Base-by-base conservation (phyloP, 306 rosid species). In the Biancaea sappan region DNA sequence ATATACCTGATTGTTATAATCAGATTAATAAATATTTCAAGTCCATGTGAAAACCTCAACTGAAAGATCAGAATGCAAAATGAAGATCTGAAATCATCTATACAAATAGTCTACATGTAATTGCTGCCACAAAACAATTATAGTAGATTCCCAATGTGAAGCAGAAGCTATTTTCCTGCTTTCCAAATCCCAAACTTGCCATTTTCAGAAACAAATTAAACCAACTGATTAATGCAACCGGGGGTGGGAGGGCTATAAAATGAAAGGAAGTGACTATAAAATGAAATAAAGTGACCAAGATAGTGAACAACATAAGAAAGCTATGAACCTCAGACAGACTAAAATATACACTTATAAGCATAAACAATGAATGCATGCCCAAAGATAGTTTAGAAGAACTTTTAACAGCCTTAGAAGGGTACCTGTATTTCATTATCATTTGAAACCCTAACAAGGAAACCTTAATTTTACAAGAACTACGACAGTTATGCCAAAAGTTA, bases 131-230 rank as follows among this genome's bases (percentile, higher is more conserved):
- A 78, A 68, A 89, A 96, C 83, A 83, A 96, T 92, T 81, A 92
- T 88, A 71, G 84, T 83, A 81, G 92, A 92, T 81, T 82, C 97
- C 97, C 97, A 92, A 63, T 82, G 83, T 77, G 89, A 74, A 71
- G 88, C 70, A 71, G 89, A 82, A 85, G 88, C 93, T 61, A 88
- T 57, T 78, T 58, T 80, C 77, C 88, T 88, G 75, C 65, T 83
- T 81, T 88, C 94, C 86, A 92, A 81, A 81, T 92, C 93, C 97
- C 96, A 92, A 79, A 92, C 93, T 94, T 92, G 86, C 64, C 86
- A 79, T 76, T 63, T 80, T 82, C 79, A 80, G 75, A 66, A 87
- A 82, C 79, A 73, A 34, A 74, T 81, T 84, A 80, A 76, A 73
- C 64, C 46, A 11, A 76, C 79, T n/a, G 67, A 72, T 65, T 64